phyloP scores from a whole-genome alignment of 495 filamentous ascomycete species.

The Hypoxylon crocopeplum region DNA sequence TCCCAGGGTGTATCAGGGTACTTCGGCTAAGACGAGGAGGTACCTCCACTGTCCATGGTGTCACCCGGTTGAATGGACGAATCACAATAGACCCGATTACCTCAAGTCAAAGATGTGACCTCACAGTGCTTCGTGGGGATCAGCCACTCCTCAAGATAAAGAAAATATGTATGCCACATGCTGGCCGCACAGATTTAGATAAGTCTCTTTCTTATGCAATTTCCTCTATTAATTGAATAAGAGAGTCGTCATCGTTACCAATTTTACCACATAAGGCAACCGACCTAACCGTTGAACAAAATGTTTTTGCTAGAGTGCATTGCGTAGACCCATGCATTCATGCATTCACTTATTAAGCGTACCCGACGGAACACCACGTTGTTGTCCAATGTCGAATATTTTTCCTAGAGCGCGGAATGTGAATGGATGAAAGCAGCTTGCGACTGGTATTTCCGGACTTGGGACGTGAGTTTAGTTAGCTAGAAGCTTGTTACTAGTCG shows the following conservation, averaged over 20 bases:
- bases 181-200: not conserved
- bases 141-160: slow-evolving; percentile 19
- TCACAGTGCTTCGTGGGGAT: slow-evolving; percentile 29
- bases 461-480: not conserved
- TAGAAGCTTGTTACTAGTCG: not conserved
- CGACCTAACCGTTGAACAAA: not conserved
- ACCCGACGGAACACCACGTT: too few relatives aligned
- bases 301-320: too few relatives aligned
- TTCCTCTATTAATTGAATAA: slow-evolving; percentile 16
- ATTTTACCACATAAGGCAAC: not conserved
- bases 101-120: slow-evolving; percentile 35
- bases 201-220: slow-evolving; percentile 11
- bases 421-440: slow-evolving; percentile 28
- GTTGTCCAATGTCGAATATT: too few relatives aligned
- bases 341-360: too few relatives aligned
- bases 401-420: slow-evolving; percentile 10
- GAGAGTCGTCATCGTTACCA: slow-evolving; percentile 15
- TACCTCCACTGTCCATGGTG: slow-evolving; percentile 27
- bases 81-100: slow-evolving; percentile 42
- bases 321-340: too few relatives aligned
- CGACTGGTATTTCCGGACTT: slow-evolving; percentile 20
- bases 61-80: slow-evolving; percentile 42
- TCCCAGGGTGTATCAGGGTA: slow-evolving; percentile 31
- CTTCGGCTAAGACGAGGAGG: slow-evolving; percentile 39
- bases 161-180: slow-evolving; percentile 4